phyloP scores from a whole-genome alignment of 345 rosid genomes.

The Laguncularia racemosa region DNA sequence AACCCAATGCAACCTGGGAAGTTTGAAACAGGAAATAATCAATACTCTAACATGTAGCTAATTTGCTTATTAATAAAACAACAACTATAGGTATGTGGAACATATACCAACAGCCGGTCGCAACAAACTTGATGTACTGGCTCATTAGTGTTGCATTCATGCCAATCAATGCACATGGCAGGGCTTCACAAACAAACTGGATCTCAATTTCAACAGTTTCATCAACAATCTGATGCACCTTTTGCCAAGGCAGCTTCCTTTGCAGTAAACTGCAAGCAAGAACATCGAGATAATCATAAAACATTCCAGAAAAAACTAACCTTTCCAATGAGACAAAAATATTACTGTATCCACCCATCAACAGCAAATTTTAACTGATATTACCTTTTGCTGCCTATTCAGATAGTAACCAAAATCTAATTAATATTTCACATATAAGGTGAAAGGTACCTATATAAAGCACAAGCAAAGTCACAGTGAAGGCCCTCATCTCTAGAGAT shows the following conservation, averaged over 20 bases:
- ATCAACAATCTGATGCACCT: slow-evolving; percentile 54
- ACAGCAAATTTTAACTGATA: no score
- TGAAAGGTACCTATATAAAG: slow-evolving; percentile 55
- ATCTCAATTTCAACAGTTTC: slow-evolving; percentile 90
- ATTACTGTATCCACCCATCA: no score
- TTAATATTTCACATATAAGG: neutral
- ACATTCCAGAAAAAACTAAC: neutral
- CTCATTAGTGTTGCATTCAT: slow-evolving; percentile 87
- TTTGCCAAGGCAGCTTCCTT: slow-evolving; percentile 50
- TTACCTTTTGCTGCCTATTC: no score
- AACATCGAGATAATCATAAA: neutral
- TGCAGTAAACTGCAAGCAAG: slow-evolving; percentile 42
- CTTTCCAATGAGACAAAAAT: no score
- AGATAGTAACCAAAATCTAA: neutral
- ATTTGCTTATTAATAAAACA: neutral
- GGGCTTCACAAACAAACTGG: slow-evolving; percentile 83
- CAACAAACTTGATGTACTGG: slow-evolving; percentile 85
- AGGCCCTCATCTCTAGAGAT: slow-evolving; percentile 93
- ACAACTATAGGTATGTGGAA: neutral
- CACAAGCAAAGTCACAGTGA: slow-evolving; percentile 95
- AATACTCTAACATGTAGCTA: neutral
- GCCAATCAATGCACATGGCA: slow-evolving; percentile 85
- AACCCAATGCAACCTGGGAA: slow-evolving; percentile 63
- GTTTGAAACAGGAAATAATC: neutral
- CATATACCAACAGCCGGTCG: slow-evolving; percentile 81